Evolutionary conservation across 1,284 basidiomycete species (phyloP), one percentile per base, ranked within the genome.

Genomic region (Bjerkandera adusta): DNA sequence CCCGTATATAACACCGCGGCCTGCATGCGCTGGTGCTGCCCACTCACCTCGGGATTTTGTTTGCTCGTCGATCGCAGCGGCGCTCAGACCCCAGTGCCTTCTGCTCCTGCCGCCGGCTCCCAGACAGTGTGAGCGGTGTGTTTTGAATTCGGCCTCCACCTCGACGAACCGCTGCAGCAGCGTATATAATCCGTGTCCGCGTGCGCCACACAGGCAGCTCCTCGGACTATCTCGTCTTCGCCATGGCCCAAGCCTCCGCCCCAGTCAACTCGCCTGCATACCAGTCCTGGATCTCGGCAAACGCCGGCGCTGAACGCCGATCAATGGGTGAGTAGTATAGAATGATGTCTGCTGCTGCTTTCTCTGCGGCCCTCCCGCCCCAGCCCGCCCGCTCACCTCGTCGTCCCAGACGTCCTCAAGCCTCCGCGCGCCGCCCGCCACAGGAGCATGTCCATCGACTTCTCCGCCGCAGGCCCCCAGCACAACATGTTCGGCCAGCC

Each of bases 371-470:
- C 43, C 46, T 45, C 51, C 20, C 46, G 45, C 25, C 49, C 21
- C 26, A 43, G 49, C 33, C 42, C 43, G 33, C 18, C 50, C 44
- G 40, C 32, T 43, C 47, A 22, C 48, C 37, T 37, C 39, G 52
- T 55, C 35, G 29, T 55, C 39, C 36, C 57, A 65, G 63, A 65
- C 45, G 67, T 79, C 60, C 75, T 80, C 62, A 76, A 77, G 59
- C 66, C 70, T 48, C 60, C 64, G 32, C 64, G 69, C 56, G 61
- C 69, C 59, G 36, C 52, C 39, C 55, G 56, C 52, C 58, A 61
- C 52, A 53, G 63, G 49, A 76, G 74, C 60, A 75, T 77, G 73
- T 73, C 75, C 40, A 70, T 85, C 61, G 81, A 85, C 64, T 84
- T 79, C 54, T 63, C 62, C 53, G 57, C 73, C 34, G 57, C 70